These are phyloP conservation scores for Lycium ferocissimum DNA, from an alignment of 257 asterid genomes.

Conservation along the genomic window DNA sequence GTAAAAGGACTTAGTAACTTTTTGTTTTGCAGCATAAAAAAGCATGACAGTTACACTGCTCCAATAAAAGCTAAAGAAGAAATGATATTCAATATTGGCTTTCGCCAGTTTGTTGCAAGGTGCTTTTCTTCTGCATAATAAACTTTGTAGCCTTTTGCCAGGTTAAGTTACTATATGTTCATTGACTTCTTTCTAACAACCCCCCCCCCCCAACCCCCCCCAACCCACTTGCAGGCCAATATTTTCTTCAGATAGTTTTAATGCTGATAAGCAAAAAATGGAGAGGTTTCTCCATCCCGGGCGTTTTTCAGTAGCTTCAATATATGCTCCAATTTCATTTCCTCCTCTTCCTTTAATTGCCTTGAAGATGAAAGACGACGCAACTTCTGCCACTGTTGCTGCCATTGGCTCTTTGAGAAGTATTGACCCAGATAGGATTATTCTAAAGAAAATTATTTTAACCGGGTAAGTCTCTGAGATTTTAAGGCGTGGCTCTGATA, in stretches of 20 bases:
- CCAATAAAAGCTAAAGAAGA: conserved; percentile 98
- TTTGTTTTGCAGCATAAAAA: conserved; percentile 64
- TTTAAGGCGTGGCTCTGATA: background rate
- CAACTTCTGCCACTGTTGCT: conserved; percentile 64
- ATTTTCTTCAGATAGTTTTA: conserved; percentile 77
- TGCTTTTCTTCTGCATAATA: conserved; percentile 30
- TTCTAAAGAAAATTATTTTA: conserved; percentile 86
- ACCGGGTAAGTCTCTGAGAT: conserved; percentile 68
- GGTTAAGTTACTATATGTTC: conserved; percentile 16
- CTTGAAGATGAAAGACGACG: conserved; percentile 67
- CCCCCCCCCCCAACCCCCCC: conserved; percentile 30
- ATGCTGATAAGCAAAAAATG: conserved; percentile 89
- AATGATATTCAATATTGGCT: conserved; percentile 88
- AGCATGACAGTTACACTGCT: conserved; percentile 77
- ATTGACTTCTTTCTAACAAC: conserved; percentile 19
- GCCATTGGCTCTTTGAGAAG: conserved; percentile 86
- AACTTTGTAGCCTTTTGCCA: background rate
- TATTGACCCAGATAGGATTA: conserved; percentile 82
- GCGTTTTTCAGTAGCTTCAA: conserved; percentile 80
- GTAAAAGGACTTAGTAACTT: conserved; percentile 30
- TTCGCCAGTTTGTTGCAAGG: conserved; percentile 88
- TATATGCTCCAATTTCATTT: conserved; percentile 86
- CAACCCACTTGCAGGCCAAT: conserved; percentile 66
- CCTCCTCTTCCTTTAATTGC: conserved; percentile 81
- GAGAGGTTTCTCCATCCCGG: conserved; percentile 98